Evolutionary conservation across 2,329 filamentous ascomycete species (phyloP), one percentile per base, ranked within the genome.

Genomic region (Fusarium sp.): DNA sequence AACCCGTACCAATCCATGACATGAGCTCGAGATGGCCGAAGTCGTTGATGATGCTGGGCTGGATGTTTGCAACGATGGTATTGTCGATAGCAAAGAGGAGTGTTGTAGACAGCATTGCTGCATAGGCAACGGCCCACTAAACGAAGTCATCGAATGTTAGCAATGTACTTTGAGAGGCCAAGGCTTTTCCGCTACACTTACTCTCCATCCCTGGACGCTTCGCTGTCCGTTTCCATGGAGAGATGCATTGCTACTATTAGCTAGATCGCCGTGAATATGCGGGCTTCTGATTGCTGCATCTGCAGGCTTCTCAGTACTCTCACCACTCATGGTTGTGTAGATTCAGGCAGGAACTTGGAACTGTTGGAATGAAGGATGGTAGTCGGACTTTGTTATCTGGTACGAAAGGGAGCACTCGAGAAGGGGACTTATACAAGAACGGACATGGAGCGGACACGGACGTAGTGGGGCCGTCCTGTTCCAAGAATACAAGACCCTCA

Each of bases 321-420:
- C n/a, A 25, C 16, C 15, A 25, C 18, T 55, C 37, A 55, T 55
- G 5, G 4, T 31, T 10, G 15, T 12, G 18, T 25, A n/a, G 5
- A 25, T 5, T 42, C 18, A 31, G 16, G n/a, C 6, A 2, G 14
- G 3, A 29, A 10, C 3, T 54, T 39, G 14, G 8, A 12, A 16
- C 6, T 33, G 2, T 19, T 11, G 3, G 0, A 5, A 4, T 21
- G n/a, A 25, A 52, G 3, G 10, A 9, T 11, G 0, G n/a, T n/a
- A n/a, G n/a, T n/a, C n/a, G n/a, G n/a, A n/a, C n/a, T n/a, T n/a
- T n/a, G n/a, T n/a, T n/a, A n/a, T n/a, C n/a, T n/a, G n/a, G n/a
- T n/a, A n/a, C n/a, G n/a, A n/a, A n/a, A n/a, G n/a, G n/a, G n/a
- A n/a, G n/a, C n/a, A n/a, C n/a, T n/a, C n/a, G n/a, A n/a, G n/a